Conservation (phyloP, 1,139 yeast species). For the Tardiomyces digboiensis region DNA sequence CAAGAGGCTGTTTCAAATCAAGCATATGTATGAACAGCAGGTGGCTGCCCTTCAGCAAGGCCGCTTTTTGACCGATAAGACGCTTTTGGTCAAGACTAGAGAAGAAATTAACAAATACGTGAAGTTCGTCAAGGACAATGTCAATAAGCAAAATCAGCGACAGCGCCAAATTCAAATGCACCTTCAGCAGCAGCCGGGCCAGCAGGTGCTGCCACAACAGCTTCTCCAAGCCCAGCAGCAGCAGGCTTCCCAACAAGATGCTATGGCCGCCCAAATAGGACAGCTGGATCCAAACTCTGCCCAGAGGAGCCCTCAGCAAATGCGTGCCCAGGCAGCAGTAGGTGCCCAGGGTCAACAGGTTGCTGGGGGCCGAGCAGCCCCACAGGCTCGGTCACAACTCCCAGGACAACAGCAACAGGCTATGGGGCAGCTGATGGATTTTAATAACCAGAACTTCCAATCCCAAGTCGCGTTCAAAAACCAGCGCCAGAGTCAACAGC, state of each 20-base stretch:
- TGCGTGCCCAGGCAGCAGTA: neutral
- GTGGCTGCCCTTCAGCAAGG: constrained; percentile 57
- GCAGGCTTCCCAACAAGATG: neutral
- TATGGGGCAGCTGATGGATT: neutral
- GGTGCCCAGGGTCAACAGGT: neutral
- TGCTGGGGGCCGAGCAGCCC: neutral
- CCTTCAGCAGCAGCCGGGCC: neutral
- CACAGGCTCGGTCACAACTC: neutral
- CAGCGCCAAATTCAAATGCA: neutral
- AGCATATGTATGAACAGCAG: constrained; percentile 69
- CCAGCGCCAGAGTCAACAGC: neutral
- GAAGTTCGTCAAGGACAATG: neutral
- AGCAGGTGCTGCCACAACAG: neutral
- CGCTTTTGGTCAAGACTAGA: constrained; percentile 58
- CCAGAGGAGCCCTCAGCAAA: neutral
- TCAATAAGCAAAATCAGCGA: neutral
- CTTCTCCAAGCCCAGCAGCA: neutral
- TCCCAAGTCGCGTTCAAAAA: neutral
- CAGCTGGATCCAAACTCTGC: neutral
- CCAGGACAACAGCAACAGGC: neutral
- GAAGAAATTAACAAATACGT: constrained; percentile 58
- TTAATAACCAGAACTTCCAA: neutral
- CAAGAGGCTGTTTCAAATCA: constrained; percentile 62
- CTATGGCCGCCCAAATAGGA: neutral
- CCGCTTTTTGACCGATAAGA: constrained; percentile 54